Evolutionary conservation across 495 filamentous ascomycete genomes (phyloP), one percentile per base, ranked within the genome.

Genomic region (Aspergillus sclerotioniger): DNA sequence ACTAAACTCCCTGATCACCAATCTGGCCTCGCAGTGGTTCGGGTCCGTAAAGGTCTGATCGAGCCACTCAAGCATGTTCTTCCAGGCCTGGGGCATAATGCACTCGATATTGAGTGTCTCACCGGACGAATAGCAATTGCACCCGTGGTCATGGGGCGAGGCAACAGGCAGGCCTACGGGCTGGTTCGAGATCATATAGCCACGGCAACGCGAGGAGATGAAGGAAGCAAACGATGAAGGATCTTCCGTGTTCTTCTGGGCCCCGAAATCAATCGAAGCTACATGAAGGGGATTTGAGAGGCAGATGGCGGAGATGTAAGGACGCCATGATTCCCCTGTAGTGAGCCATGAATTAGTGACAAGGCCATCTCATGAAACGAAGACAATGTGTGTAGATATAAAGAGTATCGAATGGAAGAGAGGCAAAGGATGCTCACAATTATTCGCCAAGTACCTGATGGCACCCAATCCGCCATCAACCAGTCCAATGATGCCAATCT

Each of bases 401-500:
- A 3, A 25, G 39, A 28, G 28, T 19, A n/a, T n/a, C n/a, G 41
- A 37, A 12, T 16, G 15, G 3, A 17, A 45, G 19, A 31, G 3
- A 21, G 20, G 4, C 17, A 41, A 8, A 6, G 2, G n/a, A 15
- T 10, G 68, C 59, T 71, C 68, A 84, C 87, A 90, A 20, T 82
- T 69, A 1, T 70, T 48, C n/a, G 81, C 71, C 46, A 91, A 67
- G 57, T 84, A 90, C 32, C 64, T 39, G 13, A 87, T 71, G 0
- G 80, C 82, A 25, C 69, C 70, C 15, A 78, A 65, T 0, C 81
- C 81, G 12, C 81, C 80, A 35, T 88, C 83, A 0, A 82, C 81
- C 15, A 88, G 54, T 5, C 80, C 87, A 50, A 94, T 78, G 20
- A 94, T 67, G 67, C 91, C 80, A 25, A 96, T 67, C 47, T 76